Conservation (phyloP, 768 basidiomycete genomes). For the Serendipita vermifera region DNA sequence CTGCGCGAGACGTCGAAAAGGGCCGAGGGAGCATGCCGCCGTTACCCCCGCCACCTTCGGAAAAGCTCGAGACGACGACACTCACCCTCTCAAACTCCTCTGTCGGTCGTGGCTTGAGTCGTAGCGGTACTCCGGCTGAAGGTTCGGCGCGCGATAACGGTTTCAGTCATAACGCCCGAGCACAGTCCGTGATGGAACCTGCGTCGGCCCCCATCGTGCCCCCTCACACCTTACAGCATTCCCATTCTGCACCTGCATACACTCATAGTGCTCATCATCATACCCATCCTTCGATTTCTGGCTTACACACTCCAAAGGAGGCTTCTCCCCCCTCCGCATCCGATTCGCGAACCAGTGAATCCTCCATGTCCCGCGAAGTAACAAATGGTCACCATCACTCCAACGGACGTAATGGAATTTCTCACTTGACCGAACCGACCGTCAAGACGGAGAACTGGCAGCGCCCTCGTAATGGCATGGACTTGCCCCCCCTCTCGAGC, state of each 20-base stretch:
- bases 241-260: neutral
- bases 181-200: too few species aligned
- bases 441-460: neutral
- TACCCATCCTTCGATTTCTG: constrained; percentile 1
- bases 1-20: neutral
- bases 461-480: neutral
- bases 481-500: neutral
- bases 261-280: constrained; percentile 1
- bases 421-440: neutral
- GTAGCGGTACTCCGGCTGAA: constrained; percentile 1
- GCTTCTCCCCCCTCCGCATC: neutral
- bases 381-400: neutral
- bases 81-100: neutral
- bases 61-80: neutral
- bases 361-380: neutral
- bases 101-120: neutral
- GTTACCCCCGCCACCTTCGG: neutral
- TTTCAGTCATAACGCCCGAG: too few species aligned
- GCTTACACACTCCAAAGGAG: neutral
- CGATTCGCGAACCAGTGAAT: neutral
- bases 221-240: neutral
- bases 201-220: neutral
- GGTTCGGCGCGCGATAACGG: too few species aligned
- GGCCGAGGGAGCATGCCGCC: neutral
- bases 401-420: neutral